phyloP scores from a whole-genome alignment of 306 rosid species.

The Rosa chinensis region DNA sequence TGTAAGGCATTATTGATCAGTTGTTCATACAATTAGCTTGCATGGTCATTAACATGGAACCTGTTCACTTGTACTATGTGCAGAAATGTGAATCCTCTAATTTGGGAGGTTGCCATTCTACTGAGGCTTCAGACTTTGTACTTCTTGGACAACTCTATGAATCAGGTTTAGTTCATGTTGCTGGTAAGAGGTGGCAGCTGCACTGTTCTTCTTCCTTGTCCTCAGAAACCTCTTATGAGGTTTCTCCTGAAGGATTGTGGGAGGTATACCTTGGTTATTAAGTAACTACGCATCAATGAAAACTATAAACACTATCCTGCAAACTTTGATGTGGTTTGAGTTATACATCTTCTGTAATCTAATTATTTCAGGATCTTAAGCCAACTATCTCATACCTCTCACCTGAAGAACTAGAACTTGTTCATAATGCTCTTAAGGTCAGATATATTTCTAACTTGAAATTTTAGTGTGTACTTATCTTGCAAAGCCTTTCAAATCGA shows the following conservation, averaged over 20 bases:
- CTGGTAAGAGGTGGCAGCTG: conserved; percentile 50
- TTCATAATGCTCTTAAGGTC: conserved; percentile 83
- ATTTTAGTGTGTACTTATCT: conserved; percentile 25
- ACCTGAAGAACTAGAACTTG: conserved; percentile 77
- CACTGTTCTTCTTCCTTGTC: conserved; percentile 57
- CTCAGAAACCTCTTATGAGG: conserved; percentile 43
- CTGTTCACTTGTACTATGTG: conserved; percentile 24
- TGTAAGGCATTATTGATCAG: background rate
- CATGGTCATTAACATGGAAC: conserved; percentile 22
- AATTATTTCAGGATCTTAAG: conserved; percentile 75
- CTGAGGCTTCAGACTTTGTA: conserved; percentile 41
- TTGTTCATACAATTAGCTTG: conserved; percentile 16
- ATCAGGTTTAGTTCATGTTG: conserved; percentile 49
- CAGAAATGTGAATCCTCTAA: conserved; percentile 67
- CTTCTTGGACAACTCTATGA: conserved; percentile 46
- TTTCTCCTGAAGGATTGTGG: conserved; percentile 87
- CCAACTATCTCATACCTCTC: conserved; percentile 79
- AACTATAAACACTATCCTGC: conserved; percentile 28
- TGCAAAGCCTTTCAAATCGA: conserved; percentile 24
- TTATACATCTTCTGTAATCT: conserved; percentile 25
- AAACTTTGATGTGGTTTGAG: conserved; percentile 34
- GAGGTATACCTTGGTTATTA: conserved; percentile 65
- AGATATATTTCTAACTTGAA: conserved; percentile 36
- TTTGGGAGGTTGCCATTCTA: conserved; percentile 48
- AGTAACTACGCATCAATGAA: conserved; percentile 25